Conservation (phyloP, 2,329 filamentous ascomycete species). For the Metarhizium guizhouense region DNA sequence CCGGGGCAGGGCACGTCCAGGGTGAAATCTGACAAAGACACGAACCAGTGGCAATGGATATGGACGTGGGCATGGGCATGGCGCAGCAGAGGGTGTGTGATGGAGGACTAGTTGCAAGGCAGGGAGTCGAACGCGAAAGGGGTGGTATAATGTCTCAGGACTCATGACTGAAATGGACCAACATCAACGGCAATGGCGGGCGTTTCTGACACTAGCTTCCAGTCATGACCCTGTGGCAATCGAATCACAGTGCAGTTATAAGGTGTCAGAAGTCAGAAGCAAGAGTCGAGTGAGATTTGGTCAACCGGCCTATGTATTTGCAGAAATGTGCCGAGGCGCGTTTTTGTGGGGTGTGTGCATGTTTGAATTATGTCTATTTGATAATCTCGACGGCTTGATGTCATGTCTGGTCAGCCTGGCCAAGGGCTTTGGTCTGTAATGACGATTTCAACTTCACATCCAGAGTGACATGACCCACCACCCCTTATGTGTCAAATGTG, state of each 20-base stretch:
- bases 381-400: not conserved
- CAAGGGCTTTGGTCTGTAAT: not conserved
- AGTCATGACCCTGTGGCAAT: not conserved
- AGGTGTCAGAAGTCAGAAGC: not conserved
- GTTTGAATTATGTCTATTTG: not conserved
- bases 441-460: not conserved
- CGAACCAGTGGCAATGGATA: not conserved
- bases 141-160: conserved; percentile 3
- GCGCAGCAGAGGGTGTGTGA: not conserved
- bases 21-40: not conserved
- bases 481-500: not conserved
- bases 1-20: no score
- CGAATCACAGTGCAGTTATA: conserved; percentile 3
- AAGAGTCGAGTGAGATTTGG: not conserved
- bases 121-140: not conserved
- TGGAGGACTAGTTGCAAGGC: not conserved
- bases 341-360: not conserved
- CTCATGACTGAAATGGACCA: not conserved
- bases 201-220: conserved; percentile 2
- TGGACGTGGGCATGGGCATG: not conserved
- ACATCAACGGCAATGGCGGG: conserved; percentile 3
- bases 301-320: not conserved
- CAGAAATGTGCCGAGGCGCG: not conserved
- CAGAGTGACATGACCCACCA: not conserved
- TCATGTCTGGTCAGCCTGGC: not conserved